Conservation (phyloP, 768 basidiomycete genomes). For the Hysterangium stoloniferum region DNA sequence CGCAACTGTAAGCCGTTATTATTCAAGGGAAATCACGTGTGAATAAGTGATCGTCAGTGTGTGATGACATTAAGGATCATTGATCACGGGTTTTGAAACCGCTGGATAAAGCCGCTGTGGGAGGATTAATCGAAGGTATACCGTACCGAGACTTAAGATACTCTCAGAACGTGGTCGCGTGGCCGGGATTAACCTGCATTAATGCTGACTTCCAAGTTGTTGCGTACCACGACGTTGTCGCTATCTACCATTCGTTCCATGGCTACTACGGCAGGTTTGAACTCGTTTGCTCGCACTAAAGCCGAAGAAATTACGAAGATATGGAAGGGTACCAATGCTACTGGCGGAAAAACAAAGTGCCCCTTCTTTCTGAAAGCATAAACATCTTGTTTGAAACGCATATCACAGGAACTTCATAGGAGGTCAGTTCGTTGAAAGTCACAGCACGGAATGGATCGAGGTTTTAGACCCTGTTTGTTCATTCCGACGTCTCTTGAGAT, state of each 20-base stretch:
- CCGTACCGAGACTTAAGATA: no score
- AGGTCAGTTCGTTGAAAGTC: slow-evolving; percentile 84
- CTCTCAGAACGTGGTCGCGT: no score
- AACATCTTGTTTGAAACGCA: no score
- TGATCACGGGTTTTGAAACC: no score
- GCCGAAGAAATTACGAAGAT: slow-evolving; percentile 64
- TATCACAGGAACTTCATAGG: slow-evolving; percentile 75
- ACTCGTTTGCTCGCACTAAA: slow-evolving; percentile 45
- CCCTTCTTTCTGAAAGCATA: no score
- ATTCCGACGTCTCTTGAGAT: background rate
- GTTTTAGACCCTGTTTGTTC: slow-evolving; percentile 77
- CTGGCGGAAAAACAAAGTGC: slow-evolving; percentile 74
- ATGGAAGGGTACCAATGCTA: slow-evolving; percentile 84
- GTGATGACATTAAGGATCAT: no score
- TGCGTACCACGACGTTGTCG: slow-evolving; percentile 6
- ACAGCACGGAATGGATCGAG: slow-evolving; percentile 72
- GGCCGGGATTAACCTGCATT: no score
- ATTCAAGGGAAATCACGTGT: no score
- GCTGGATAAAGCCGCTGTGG: no score
- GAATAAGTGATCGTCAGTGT: no score
- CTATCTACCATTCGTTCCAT: slow-evolving; percentile 3
- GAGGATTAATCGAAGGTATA: no score
- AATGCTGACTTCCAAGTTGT: background rate
- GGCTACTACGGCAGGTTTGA: slow-evolving; percentile 32
- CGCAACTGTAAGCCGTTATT: no score